A percentile compares a stretch with the other conserved stretches of the same genome.
These are phyloP conservation scores for Stemphylium lycopersici DNA, from an alignment of 2,329 filamentous ascomycete genomes.

Conservation along the genomic window DNA sequence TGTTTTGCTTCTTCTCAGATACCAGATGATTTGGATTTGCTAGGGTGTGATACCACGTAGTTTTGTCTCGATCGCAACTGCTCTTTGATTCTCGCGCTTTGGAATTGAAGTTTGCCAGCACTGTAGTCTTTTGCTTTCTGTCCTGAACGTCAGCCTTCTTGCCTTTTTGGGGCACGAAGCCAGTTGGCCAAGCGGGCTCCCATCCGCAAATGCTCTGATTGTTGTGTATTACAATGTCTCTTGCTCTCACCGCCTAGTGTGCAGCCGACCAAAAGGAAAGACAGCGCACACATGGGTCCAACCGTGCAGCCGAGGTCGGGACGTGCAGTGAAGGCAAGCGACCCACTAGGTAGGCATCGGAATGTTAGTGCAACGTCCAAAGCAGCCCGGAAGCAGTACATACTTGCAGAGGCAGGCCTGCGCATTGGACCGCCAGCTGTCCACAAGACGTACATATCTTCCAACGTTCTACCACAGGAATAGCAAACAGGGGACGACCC, in stretches of 20 bases:
- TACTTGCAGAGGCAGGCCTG: not conserved
- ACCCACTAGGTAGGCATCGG: not conserved
- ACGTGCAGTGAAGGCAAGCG: not conserved
- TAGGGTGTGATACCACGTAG: constrained; percentile 14
- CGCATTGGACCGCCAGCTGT: not conserved
- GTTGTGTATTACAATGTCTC: not conserved
- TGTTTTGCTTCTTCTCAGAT: constrained; percentile 1
- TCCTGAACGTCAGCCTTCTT: not conserved
- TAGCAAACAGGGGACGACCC: not conserved
- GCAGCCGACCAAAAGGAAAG: not conserved
- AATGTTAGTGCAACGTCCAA: not conserved
- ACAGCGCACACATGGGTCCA: constrained; percentile 1
- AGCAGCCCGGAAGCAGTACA: not conserved
- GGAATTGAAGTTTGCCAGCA: not conserved
- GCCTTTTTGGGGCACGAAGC: too few relatives aligned
- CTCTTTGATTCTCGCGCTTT: not conserved
- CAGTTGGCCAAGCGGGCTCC: too few relatives aligned
- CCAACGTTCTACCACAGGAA: not conserved
- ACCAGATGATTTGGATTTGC: constrained; percentile 1
- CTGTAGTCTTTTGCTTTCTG: not conserved
- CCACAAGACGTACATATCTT: not conserved
- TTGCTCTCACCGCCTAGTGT: constrained; percentile 1
- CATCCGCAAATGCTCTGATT: too few relatives aligned
- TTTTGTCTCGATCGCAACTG: not conserved
- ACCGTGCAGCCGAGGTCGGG: not conserved